These are phyloP conservation scores for Euptelea pleiosperma DNA, from an alignment of 164 flowering plant species.

Conservation along the genomic window DNA sequence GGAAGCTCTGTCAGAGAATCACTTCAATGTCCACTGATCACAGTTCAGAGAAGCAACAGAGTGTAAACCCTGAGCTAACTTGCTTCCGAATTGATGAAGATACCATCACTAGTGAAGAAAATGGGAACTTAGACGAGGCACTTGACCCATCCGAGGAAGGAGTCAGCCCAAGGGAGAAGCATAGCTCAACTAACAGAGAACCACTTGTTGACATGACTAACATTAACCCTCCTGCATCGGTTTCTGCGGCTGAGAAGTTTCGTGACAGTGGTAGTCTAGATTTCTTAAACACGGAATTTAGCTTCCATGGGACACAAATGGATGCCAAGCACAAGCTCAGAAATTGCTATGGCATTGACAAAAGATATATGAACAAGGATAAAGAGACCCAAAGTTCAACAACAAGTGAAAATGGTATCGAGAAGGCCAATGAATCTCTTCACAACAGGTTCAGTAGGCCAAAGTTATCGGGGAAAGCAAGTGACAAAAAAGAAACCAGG, in stretches of 20 bases:
- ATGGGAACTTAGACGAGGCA: slow-evolving; percentile 31
- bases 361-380: slow-evolving; percentile 22
- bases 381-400: slow-evolving; percentile 46
- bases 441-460: slow-evolving; percentile 38
- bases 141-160: slow-evolving; percentile 30
- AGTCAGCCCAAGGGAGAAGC: slow-evolving; percentile 14
- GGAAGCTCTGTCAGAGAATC: slow-evolving; percentile 48
- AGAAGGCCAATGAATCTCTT: slow-evolving; percentile 31
- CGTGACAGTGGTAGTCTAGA: slow-evolving; percentile 40
- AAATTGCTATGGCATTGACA: slow-evolving; percentile 22
- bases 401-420: slow-evolving; percentile 28
- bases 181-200: slow-evolving; percentile 29
- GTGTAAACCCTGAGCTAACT: slow-evolving; percentile 57
- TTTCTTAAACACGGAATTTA: slow-evolving; percentile 33
- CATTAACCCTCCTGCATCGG: slow-evolving; percentile 25
- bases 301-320: slow-evolving; percentile 25
- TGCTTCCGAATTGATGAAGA: slow-evolving; percentile 70
- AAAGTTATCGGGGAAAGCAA: slow-evolving; percentile 37
- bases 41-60: slow-evolving; percentile 46
- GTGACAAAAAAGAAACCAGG: slow-evolving; percentile 35
- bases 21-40: slow-evolving; percentile 31
- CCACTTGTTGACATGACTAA: slow-evolving; percentile 44
- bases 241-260: slow-evolving; percentile 31
- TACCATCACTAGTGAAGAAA: slow-evolving; percentile 57
- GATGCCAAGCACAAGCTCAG: slow-evolving; percentile 25